Conservation (phyloP, 768 basidiomycete species). For the Megacollybia marginata region DNA sequence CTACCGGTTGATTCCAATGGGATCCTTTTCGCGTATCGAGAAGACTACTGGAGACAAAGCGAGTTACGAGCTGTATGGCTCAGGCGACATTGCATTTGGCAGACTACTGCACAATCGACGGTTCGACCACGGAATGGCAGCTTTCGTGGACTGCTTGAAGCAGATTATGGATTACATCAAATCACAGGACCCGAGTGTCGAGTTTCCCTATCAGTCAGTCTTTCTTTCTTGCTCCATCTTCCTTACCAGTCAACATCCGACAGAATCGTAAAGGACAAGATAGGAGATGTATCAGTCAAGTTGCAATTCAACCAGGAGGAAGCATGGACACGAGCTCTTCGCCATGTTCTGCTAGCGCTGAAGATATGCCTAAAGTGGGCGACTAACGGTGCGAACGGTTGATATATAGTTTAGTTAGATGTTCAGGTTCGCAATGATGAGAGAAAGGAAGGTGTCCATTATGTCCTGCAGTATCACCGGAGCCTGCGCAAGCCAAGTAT, state of each 20-base stretch:
- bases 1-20: constrained; percentile 88
- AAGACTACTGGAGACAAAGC: constrained; percentile 74
- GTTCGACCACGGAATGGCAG: constrained; percentile 95
- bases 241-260: neutral
- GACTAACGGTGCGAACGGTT: constrained; percentile 69
- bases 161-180: constrained; percentile 86
- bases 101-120: constrained; percentile 89
- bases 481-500: too few relatives aligned
- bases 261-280: constrained; percentile 90
- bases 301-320: constrained; percentile 95
- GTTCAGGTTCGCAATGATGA: too few relatives aligned
- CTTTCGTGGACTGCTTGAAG: constrained; percentile 90
- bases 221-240: neutral
- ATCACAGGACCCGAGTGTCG: constrained; percentile 60
- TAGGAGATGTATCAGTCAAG: constrained; percentile 92
- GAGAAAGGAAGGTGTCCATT: too few relatives aligned
- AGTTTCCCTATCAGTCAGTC: constrained; percentile 84
- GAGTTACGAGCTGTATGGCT: constrained; percentile 88
- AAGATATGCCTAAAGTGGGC: constrained; percentile 87
- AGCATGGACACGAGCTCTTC: constrained; percentile 87
- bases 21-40: constrained; percentile 91
- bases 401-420: constrained; percentile 7
- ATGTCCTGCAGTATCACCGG: too few relatives aligned
- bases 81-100: constrained; percentile 85
- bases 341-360: constrained; percentile 83